These are phyloP conservation scores for Solanum hybrid DNA, from an alignment of 305 asterid genomes.

Conservation along the genomic window DNA sequence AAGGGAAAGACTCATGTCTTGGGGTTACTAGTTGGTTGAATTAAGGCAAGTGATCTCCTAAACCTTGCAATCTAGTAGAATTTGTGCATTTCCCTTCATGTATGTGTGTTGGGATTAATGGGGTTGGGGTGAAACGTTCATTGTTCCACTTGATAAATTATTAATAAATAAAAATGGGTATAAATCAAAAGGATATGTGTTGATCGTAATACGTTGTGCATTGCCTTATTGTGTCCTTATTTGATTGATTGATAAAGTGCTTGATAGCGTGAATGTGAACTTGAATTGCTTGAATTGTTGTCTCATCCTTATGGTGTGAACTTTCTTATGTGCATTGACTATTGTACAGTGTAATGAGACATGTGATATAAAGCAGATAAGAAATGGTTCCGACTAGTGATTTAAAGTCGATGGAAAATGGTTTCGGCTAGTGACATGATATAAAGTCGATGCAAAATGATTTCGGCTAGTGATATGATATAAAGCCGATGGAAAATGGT, in stretches of 20 bases:
- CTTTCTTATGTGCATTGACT: neutral
- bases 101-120: neutral
- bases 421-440: neutral
- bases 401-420: neutral
- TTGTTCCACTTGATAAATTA: neutral
- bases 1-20: neutral
- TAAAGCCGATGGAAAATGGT: neutral
- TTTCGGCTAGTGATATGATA: neutral
- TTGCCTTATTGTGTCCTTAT: neutral
- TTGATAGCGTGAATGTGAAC: neutral
- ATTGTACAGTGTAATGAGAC: neutral
- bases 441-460: neutral
- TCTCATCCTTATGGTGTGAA: neutral
- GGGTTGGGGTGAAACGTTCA: neutral
- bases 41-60: neutral
- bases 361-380: neutral
- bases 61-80: neutral
- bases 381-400: neutral
- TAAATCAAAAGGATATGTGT: neutral
- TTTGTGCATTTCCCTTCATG: neutral
- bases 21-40: neutral
- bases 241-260: neutral
- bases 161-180: too few species aligned
- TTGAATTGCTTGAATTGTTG: neutral
- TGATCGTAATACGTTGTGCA: neutral